A percentile compares a stretch with the other conserved stretches of the same genome.
Conservation (phyloP, 2,329 filamentous ascomycete genomes). For the Neopestalotiopsis rosae region DNA sequence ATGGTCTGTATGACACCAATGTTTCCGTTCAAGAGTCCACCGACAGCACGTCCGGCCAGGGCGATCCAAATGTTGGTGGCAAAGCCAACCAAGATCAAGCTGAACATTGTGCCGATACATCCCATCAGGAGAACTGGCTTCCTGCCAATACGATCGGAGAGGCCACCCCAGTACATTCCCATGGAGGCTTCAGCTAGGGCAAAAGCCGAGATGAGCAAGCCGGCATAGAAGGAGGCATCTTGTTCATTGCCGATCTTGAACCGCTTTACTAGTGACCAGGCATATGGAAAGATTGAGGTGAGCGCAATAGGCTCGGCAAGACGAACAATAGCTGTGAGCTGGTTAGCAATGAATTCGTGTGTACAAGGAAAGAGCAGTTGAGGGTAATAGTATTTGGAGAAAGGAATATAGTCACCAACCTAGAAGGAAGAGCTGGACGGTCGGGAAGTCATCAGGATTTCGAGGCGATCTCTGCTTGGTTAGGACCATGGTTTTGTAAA, state of each 20-base stretch:
- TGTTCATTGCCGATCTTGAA: conserved; percentile 73
- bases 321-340: conserved; percentile 78
- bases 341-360: neutral
- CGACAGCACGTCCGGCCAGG: conserved; percentile 74
- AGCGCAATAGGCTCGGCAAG: conserved; percentile 91
- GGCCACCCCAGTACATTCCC: conserved; percentile 85
- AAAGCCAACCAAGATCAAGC: conserved; percentile 83
- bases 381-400: neutral
- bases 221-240: conserved; percentile 87
- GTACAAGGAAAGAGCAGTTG: neutral
- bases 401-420: conserved; percentile 58
- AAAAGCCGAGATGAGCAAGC: conserved; percentile 85
- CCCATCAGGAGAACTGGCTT: conserved; percentile 86
- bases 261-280: conserved; percentile 80
- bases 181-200: conserved; percentile 82
- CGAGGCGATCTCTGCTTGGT: conserved; percentile 55
- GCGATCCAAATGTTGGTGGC: conserved; percentile 85
- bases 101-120: conserved; percentile 81
- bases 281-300: conserved; percentile 92
- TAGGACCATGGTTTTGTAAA: conserved; percentile 55
- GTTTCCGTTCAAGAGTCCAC: conserved; percentile 88
- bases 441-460: conserved; percentile 78
- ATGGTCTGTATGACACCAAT: conserved; percentile 92
- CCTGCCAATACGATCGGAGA: conserved; percentile 82
- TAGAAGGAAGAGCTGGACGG: conserved; percentile 81